Base-by-base conservation (phyloP, 495 filamentous ascomycete genomes). In the Tetracladium setigerum region DNA sequence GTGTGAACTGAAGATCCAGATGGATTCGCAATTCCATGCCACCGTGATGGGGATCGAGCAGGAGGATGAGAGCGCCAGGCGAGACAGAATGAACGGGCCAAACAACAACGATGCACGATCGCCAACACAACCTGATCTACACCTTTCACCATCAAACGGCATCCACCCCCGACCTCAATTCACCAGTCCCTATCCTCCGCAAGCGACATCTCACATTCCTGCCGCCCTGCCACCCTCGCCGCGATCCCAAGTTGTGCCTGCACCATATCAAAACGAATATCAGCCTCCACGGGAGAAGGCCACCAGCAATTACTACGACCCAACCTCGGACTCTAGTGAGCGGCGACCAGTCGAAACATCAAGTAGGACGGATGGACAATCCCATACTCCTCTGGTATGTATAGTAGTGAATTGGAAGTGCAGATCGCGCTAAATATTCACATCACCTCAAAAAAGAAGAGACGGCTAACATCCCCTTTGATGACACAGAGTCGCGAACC, bases 231-330 rank as follows among this genome's bases (percentile, higher is more conserved):
- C 46, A 32, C 43, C 50, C 24, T 57, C 54, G 47, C 54, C 54
- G 19, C 36, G 50, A 16, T 41, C 50, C 2, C 19, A 51, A 34
- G 49, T 50, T 4, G 34, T 44, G 2, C 40, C 50, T 1, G 14
- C 48, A 14, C n/a, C 41, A 31, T 57, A 58, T 50, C 44, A 48
- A 11, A 44, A 30, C 30, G 56, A 56, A 13, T 54, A 52, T 35
- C 50, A 49, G 27, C 44, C 49, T 31, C 35, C 57, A 19, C 69
- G 67, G 58, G 72, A 76, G 38, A 73, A 73, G 53, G 52, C 65
- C 17, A 45, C 65, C 30, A 66, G 71, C 48, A 69, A 67, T 55
- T 77, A 76, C 58, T 79, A 79, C 63, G 75, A 79, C 50, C 75
- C 74, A 19, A 73, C 72, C 16, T 69, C 72, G 14, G 75, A 78